Evolutionary conservation across 495 filamentous ascomycete genomes (phyloP).

Genomic region (Ramalina peruviana): DNA sequence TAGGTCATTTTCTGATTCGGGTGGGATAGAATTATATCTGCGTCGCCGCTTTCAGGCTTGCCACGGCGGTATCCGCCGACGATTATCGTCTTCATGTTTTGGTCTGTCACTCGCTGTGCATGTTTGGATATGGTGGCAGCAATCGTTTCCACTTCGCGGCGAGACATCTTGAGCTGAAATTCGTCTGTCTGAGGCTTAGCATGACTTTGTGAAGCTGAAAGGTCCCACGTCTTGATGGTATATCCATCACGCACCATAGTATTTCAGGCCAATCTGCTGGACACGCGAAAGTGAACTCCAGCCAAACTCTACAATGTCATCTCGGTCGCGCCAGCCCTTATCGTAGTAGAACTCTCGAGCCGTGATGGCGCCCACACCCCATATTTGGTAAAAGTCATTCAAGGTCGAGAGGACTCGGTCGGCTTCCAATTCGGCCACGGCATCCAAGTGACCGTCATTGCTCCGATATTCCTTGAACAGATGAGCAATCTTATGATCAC

Average conservation of each 20-base stretch:
- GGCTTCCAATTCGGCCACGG: slow-evolving; percentile 47
- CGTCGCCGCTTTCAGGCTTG: slow-evolving; percentile 60
- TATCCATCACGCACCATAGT: slow-evolving; percentile 35
- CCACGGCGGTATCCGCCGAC: slow-evolving; percentile 81
- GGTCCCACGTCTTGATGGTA: slow-evolving; percentile 16
- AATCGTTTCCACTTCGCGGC: slow-evolving; percentile 62
- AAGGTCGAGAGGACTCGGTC: slow-evolving; percentile 51
- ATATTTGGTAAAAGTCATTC: slow-evolving; percentile 62
- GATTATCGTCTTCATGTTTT: slow-evolving; percentile 54
- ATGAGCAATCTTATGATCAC: slow-evolving; percentile 62
- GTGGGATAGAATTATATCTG: slow-evolving; percentile 77
- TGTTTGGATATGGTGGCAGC: slow-evolving; percentile 43
- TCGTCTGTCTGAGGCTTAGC: slow-evolving; percentile 28
- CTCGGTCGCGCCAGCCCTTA: slow-evolving; percentile 59
- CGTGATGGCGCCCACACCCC: slow-evolving; percentile 76
- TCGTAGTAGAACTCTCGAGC: slow-evolving; percentile 72
- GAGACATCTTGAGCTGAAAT: slow-evolving; percentile 54
- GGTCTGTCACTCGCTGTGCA: slow-evolving; percentile 36
- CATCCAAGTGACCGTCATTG: slow-evolving; percentile 41
- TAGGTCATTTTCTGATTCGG: slow-evolving; percentile 51
- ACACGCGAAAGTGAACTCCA: slow-evolving; percentile 63
- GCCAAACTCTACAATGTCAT: slow-evolving; percentile 74
- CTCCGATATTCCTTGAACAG: slow-evolving; percentile 65
- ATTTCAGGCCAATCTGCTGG: slow-evolving; percentile 94
- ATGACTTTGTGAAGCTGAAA: too few relatives aligned